These are phyloP conservation scores for Thalassiosira hispida DNA, from an alignment of 352 stramenopile species.

Conservation along the genomic window DNA sequence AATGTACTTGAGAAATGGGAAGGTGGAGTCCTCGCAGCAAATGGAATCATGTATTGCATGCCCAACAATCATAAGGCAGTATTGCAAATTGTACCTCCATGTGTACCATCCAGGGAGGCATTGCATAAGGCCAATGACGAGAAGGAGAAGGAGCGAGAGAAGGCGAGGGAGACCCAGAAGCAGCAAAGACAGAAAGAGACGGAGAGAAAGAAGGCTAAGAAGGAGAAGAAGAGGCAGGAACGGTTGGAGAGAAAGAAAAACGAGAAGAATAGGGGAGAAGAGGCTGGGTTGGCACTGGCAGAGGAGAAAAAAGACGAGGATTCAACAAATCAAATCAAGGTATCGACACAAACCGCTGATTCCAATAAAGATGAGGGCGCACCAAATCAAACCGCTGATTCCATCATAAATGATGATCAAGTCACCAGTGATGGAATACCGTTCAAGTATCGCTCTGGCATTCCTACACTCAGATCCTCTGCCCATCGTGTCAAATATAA, in stretches of 20 bases:
- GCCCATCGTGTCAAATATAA: slow-evolving; percentile 78
- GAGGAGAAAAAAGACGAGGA: slow-evolving; percentile 30
- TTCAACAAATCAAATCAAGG: not conserved
- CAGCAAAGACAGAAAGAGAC: slow-evolving; percentile 17
- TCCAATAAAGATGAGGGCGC: not conserved
- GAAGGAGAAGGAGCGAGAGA: slow-evolving; percentile 28
- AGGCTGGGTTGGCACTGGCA: not conserved
- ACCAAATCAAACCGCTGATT: not conserved
- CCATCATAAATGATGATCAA: slow-evolving; percentile 4
- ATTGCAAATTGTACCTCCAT: slow-evolving; percentile 61
- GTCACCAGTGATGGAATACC: slow-evolving; percentile 27
- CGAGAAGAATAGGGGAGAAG: not conserved
- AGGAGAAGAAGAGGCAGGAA: slow-evolving; percentile 32
- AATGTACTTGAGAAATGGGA: slow-evolving; percentile 79
- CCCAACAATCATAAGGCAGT: slow-evolving; percentile 75
- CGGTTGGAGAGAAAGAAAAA: slow-evolving; percentile 23
- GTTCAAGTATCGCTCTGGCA: slow-evolving; percentile 73
- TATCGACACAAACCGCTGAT: slow-evolving; percentile 1
- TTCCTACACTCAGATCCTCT: slow-evolving; percentile 75
- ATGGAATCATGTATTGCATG: slow-evolving; percentile 83
- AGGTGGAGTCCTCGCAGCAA: slow-evolving; percentile 71
- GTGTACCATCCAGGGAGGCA: slow-evolving; percentile 40
- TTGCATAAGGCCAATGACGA: slow-evolving; percentile 29
- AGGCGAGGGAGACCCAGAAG: slow-evolving; percentile 15
- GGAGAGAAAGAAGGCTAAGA: slow-evolving; percentile 33